Evolutionary conservation across 2,329 filamentous ascomycete species (phyloP).

Genomic region (Fusarium sp.): DNA sequence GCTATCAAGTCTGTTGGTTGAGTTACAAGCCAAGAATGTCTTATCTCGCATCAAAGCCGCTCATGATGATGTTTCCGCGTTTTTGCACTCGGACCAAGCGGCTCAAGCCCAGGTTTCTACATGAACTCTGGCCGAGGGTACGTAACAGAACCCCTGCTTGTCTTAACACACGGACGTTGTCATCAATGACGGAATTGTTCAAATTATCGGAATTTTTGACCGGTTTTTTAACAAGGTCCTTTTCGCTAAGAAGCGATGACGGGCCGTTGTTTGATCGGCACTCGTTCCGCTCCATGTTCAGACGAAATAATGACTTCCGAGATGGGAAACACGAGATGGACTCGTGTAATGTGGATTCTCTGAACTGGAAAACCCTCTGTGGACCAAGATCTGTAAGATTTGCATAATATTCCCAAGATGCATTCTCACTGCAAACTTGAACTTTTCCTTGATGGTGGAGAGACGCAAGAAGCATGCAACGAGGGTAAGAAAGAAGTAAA

Average conservation of each 20-base stretch:
- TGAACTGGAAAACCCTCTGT: not conserved
- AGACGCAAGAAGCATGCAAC: not conserved
- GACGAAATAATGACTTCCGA: not conserved
- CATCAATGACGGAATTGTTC: not conserved
- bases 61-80: not conserved
- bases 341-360: not conserved
- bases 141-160: not conserved
- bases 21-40: not conserved
- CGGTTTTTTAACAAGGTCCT: not conserved
- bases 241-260: not conserved
- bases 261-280: constrained; percentile 27
- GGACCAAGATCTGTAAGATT: not conserved
- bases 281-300: not conserved
- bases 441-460: not conserved
- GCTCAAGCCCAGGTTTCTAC: not conserved
- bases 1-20: not conserved
- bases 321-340: not conserved
- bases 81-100: not conserved
- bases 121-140: not conserved
- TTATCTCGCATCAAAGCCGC: not conserved
- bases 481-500: not conserved
- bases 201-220: not conserved
- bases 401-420: not conserved
- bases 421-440: not conserved
- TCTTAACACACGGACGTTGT: not conserved